Percentiles rank a stretch among this genome's conserved stretches.
Conservation (phyloP, 148 eudicot species). For the Nepenthes mirabilis region DNA sequence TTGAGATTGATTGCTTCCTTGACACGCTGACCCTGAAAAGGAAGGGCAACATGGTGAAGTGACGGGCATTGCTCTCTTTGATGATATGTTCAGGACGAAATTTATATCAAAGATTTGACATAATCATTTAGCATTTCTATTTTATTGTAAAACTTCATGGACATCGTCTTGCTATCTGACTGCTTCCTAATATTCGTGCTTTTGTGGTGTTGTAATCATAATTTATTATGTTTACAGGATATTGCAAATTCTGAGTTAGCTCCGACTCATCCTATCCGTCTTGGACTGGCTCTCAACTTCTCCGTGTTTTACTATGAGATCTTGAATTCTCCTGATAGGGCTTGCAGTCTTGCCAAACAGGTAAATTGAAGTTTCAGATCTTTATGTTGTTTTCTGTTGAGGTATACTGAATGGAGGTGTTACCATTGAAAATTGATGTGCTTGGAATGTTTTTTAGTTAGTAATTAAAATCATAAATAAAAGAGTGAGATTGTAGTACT, state of each 20-base stretch:
- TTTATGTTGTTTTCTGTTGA: neutral
- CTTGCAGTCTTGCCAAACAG: slow-evolving; percentile 5
- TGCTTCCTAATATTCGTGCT: slow-evolving; percentile 5
- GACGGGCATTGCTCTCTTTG: too few relatives aligned
- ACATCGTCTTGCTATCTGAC: slow-evolving; percentile 25
- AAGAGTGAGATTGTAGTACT: too few relatives aligned
- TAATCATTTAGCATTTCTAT: neutral
- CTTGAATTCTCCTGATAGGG: slow-evolving; percentile 33
- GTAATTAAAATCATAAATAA: neutral
- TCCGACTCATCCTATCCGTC: slow-evolving; percentile 3
- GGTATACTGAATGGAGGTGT: neutral
- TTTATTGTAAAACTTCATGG: slow-evolving; percentile 42
- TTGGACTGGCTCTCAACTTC: slow-evolving; percentile 65
- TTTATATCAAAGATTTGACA: too few relatives aligned
- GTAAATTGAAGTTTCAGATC: slow-evolving; percentile 3
- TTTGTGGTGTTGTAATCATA: too few relatives aligned
- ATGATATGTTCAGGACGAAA: too few relatives aligned
- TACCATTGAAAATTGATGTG: neutral
- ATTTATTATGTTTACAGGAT: slow-evolving; percentile 4
- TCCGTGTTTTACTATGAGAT: slow-evolving; percentile 80
- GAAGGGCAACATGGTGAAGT: too few relatives aligned
- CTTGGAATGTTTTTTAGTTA: neutral
- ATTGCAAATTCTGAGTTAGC: slow-evolving; percentile 1
- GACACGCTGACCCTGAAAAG: too few relatives aligned
- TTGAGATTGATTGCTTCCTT: too few relatives aligned